Conservation (phyloP, 371 early-diverging fungal genomes). For the Mortierella polycephala region DNA sequence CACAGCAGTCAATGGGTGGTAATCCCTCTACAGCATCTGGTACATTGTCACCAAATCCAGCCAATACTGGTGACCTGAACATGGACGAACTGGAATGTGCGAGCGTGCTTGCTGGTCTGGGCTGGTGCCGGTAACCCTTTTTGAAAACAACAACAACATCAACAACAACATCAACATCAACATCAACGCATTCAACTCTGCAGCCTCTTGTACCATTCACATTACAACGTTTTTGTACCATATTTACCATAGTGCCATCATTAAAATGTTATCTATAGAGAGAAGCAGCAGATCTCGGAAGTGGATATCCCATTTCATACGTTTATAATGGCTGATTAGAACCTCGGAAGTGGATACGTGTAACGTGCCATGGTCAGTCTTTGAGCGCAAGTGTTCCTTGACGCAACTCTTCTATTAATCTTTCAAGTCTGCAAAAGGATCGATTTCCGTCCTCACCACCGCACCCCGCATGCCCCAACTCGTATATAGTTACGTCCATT, state of each 20-base stretch:
- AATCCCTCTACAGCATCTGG: not conserved
- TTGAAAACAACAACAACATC: not conserved
- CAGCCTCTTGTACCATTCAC: not conserved
- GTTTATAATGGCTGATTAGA: too few relatives aligned
- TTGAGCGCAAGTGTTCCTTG: too few relatives aligned
- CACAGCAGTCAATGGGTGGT: not conserved
- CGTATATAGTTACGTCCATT: too few relatives aligned
- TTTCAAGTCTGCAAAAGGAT: too few relatives aligned
- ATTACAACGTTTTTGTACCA: not conserved
- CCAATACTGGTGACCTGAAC: slow-evolving; percentile 23
- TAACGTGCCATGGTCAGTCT: too few relatives aligned
- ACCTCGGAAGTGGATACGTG: too few relatives aligned
- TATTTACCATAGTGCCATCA: slow-evolving; percentile 1
- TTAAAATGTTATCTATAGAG: not conserved
- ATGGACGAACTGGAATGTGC: slow-evolving; percentile 53
- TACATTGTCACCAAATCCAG: not conserved
- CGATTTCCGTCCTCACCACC: too few relatives aligned
- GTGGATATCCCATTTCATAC: too few relatives aligned
- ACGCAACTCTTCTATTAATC: too few relatives aligned
- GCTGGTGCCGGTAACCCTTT: slow-evolving; percentile 37
- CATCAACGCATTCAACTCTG: not conserved
- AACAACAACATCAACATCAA: too few relatives aligned
- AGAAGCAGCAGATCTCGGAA: too few relatives aligned
- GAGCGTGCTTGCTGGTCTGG: slow-evolving; percentile 49
- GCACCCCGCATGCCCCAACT: too few relatives aligned